Base-by-base conservation (phyloP, 225 moss, liverwort and hornwort species). In the Marchantia polymorpha region DNA sequence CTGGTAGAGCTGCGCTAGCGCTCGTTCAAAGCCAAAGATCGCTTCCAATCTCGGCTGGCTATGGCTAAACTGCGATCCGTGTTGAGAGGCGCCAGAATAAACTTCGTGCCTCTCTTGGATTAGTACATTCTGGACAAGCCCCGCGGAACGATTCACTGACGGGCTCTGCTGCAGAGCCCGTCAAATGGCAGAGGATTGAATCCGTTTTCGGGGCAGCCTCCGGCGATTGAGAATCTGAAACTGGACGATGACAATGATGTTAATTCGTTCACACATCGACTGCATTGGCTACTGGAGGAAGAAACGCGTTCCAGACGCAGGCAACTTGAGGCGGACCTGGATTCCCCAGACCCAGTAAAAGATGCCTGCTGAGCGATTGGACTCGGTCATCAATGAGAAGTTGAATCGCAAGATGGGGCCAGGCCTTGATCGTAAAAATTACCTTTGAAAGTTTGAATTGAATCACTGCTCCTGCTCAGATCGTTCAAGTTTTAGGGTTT, bases 71-170 rank as follows among this genome's bases (percentile, higher is more conserved):
- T 87, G 23, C 76, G 84, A 56, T 64, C 83, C 46, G 81, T 81
- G 49, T 79, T 87, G 16, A 76, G 81, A 56, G 77, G 78, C 66
- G 79, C 83, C 17, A 81, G 82, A 48, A 77, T 79, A 31, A 79
- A 84, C 63, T 87, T 87, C 67, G 63, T 87, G 58, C 83, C 81
- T 58, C 76, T 87, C 39, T 73, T 87, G 52, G 87, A 87, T 66
- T 79, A 87, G 66, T 82, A 83, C 52, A 73, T 84, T 59, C 76
- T 79, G 47, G 70, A 30, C 30, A 48, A n/a, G n/a, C n/a, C n/a
- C n/a, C n/a, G n/a, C n/a, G n/a, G n/a, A n/a, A n/a, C n/a, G n/a
- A n/a, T n/a, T n/a, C n/a, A n/a, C n/a, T n/a, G n/a, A n/a, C n/a
- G n/a, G n/a, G n/a, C n/a, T n/a, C n/a, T n/a, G n/a, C n/a, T n/a